Percentiles rank a stretch among this genome's conserved stretches.
phyloP scores from a whole-genome alignment of 2,329 filamentous ascomycete genomes.

The Epichloe uncinata region DNA sequence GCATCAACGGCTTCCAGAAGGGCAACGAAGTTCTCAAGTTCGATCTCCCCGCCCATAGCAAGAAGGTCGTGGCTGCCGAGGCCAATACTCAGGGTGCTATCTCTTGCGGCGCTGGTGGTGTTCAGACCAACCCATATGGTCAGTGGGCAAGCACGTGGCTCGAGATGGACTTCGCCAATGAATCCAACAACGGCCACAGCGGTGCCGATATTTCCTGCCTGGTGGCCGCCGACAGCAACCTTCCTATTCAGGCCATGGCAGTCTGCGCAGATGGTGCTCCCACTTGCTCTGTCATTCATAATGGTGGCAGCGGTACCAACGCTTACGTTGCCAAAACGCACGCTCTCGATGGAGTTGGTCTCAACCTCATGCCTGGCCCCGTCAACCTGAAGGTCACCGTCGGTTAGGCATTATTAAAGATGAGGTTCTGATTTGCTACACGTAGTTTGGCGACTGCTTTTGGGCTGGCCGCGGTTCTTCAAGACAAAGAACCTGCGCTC shows the following conservation, averaged over 20 bases:
- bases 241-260: conserved; percentile 21
- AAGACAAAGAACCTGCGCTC: background rate
- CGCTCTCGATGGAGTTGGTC: conserved; percentile 25
- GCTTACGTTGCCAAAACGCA: conserved; percentile 26
- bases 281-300: conserved; percentile 28
- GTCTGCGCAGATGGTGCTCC: conserved; percentile 20
- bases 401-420: conserved; percentile 12
- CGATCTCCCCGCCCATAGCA: conserved; percentile 22
- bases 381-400: conserved; percentile 19
- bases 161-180: conserved; percentile 36
- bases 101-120: conserved; percentile 24
- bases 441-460: background rate
- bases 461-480: background rate
- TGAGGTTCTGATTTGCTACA: background rate
- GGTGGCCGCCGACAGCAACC: conserved; percentile 23
- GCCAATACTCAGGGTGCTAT: conserved; percentile 35
- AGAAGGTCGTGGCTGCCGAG: conserved; percentile 31
- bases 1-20: conserved; percentile 36
- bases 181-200: conserved; percentile 33
- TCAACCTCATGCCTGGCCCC: conserved; percentile 22
- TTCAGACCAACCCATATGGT: conserved; percentile 24
- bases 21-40: conserved; percentile 28
- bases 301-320: conserved; percentile 22
- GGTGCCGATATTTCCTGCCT: conserved; percentile 38
- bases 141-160: conserved; percentile 33